phyloP scores from a whole-genome alignment of 768 basidiomycete species.

The Boletus tomentosulus region DNA sequence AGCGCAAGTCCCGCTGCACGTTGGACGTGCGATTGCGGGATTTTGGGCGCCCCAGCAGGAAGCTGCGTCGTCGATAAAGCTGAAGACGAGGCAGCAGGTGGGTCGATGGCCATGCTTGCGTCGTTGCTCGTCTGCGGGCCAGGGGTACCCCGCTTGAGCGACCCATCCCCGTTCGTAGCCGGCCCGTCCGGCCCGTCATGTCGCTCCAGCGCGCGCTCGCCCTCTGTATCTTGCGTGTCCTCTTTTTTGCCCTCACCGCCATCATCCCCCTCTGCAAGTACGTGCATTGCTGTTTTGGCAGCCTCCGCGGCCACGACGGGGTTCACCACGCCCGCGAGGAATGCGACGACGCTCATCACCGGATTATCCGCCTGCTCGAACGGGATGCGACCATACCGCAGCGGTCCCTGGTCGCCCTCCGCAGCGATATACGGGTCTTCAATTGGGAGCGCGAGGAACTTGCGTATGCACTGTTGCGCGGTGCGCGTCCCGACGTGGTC shows the following conservation, averaged over 20 bases:
- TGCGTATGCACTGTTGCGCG: slow-evolving; percentile 91
- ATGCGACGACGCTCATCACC: slow-evolving; percentile 97
- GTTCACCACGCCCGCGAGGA: slow-evolving; percentile 88
- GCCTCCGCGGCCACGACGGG: slow-evolving; percentile 91
- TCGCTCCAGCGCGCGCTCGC: slow-evolving; percentile 32
- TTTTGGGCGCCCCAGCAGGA: slow-evolving; percentile 20
- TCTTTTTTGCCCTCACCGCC: slow-evolving; percentile 20
- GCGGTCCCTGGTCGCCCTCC: slow-evolving; percentile 70
- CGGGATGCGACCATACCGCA: slow-evolving; percentile 76
- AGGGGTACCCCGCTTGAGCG: slow-evolving; percentile 14
- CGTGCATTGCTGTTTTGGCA: slow-evolving; percentile 84
- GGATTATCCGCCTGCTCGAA: slow-evolving; percentile 97
- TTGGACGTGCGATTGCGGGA: slow-evolving; percentile 71
- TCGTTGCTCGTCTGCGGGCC: slow-evolving; percentile 10
- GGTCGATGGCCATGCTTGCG: slow-evolving; percentile 46
- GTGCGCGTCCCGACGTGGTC: slow-evolving; percentile 90
- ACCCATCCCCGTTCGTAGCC: slow-evolving; percentile 11
- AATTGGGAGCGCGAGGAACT: slow-evolving; percentile 94
- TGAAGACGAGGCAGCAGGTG: slow-evolving; percentile 17
- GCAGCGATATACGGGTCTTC: slow-evolving; percentile 88
- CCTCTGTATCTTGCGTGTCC: slow-evolving; percentile 39
- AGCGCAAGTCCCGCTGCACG: slow-evolving; percentile 87
- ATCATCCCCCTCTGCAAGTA: slow-evolving; percentile 58
- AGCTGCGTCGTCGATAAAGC: neutral
- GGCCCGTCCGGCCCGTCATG: slow-evolving; percentile 25